These are phyloP conservation scores for Fraxinus americana DNA, from an alignment of 257 asterid genomes.

Conservation along the genomic window DNA sequence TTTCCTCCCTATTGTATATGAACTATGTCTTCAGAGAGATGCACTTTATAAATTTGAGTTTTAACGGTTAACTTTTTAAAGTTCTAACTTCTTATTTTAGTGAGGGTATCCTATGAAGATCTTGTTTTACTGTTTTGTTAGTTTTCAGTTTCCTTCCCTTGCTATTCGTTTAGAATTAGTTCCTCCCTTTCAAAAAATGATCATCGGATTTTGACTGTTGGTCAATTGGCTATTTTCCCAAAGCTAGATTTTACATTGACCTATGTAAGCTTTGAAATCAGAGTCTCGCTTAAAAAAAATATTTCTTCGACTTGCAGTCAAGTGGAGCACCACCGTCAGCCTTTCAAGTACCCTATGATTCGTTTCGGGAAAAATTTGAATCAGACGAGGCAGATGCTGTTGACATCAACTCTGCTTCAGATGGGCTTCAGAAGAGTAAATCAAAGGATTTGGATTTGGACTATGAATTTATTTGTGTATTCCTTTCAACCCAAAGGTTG, in stretches of 20 bases:
- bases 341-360: conserved; percentile 79
- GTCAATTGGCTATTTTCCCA: neutral
- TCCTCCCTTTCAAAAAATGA: conserved; percentile 7
- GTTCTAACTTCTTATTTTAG: neutral
- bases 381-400: conserved; percentile 35
- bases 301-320: conserved; percentile 50
- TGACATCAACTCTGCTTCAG: conserved; percentile 36
- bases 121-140: conserved; percentile 4
- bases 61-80: neutral
- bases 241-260: neutral
- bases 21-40: conserved; percentile 7
- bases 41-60: neutral
- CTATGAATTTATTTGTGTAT: conserved; percentile 84
- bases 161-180: neutral
- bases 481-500: conserved; percentile 79
- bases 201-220: neutral
- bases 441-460: conserved; percentile 72
- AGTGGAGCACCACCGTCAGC: conserved; percentile 82
- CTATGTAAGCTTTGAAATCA: neutral
- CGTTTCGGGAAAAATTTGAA: conserved; percentile 63
- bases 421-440: conserved; percentile 41
- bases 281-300: neutral
- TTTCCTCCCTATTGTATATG: conserved; percentile 2
- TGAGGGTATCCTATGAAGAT: conserved; percentile 7
- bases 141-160: conserved; percentile 2